Base-by-base conservation (phyloP, 371 early-diverging fungal species). In the Mucor plumbeus region DNA sequence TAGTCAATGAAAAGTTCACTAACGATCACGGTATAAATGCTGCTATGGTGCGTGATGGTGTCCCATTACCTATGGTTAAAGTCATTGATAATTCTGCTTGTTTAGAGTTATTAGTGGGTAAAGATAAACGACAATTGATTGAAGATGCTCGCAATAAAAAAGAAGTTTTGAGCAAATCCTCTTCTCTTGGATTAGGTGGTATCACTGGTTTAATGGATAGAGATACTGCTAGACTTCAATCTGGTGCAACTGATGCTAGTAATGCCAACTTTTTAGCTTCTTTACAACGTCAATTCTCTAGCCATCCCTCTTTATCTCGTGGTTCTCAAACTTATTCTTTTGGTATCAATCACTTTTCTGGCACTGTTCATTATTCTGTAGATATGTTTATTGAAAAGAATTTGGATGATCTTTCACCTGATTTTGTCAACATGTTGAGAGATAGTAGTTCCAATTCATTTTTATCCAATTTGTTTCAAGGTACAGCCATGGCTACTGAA, bases 371-470 rank as follows among this genome's bases (percentile, higher is more conserved):
- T 35, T 95, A 95, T 66, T 85, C 88, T 6, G 81, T 87, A 26
- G 87, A 83, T 55, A 80, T 82, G 17, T 93, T 94, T 71, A 70
- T 91, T 36, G 92, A 90, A 70, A 85, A 86, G 69, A 92, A 94
- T 66, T 74, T 84, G 57, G 94, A 94, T 64, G 84, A 84, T 26
- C 74, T 95, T 7, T 88, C 90, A 59, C 88, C 91, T 5, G 96
- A 95, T 75, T 94, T 94, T 80, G 90, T 94, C 59, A 87, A 87
- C n/a, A 70, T 95, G 55, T 85, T 95, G 78, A 85, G 92, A 43
- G 88, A 79, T 38, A 73, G 64, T 58, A 88, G 85, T 59, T 86
- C 84, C 59, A 95, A 94, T 65, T 76, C 88, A 8, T 97, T 98
- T 75, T 83, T 97, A 34, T 81, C 91, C 31, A 86, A 85, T 43